A percentile compares a stretch with the other conserved stretches of the same genome.
These are phyloP conservation scores for Bisporella sp. DNA, from an alignment of 2,329 filamentous ascomycete species.

Conservation along the genomic window DNA sequence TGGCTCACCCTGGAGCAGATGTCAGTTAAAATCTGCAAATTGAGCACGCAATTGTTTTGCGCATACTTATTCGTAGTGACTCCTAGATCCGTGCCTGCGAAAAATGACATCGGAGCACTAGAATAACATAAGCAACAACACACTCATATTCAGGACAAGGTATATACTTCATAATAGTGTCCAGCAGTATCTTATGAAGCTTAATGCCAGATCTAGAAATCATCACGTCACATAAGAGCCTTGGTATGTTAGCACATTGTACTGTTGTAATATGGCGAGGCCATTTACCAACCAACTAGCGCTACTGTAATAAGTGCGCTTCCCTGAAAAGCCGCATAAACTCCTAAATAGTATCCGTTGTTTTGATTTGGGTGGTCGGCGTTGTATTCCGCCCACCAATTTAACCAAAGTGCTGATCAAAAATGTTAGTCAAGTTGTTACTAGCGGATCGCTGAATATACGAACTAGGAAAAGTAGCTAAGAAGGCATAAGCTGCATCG, in stretches of 20 bases:
- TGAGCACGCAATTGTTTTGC: not conserved
- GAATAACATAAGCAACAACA: not conserved
- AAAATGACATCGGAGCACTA: slow-evolving; percentile 13
- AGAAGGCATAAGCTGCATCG: not conserved
- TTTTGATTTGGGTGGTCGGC: not conserved
- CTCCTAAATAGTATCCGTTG: not conserved
- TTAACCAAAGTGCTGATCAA: not conserved
- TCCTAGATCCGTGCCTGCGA: slow-evolving; percentile 12
- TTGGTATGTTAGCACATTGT: slow-evolving; percentile 7
- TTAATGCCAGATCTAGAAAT: slow-evolving; percentile 17
- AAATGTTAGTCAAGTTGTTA: not conserved
- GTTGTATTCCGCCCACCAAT: not conserved
- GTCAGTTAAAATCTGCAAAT: no score
- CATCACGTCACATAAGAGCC: slow-evolving; percentile 13
- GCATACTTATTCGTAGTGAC: slow-evolving; percentile 13
- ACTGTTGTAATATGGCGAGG: not conserved
- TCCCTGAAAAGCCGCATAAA: slow-evolving; percentile 23
- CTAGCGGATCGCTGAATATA: not conserved
- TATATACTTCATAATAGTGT: slow-evolving; percentile 7
- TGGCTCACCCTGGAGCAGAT: not conserved
- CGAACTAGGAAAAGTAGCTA: not conserved
- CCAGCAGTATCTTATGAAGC: slow-evolving; percentile 19
- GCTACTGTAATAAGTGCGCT: slow-evolving; percentile 17
- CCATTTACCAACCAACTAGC: slow-evolving; percentile 11
- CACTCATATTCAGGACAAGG: not conserved